Conservation (phyloP, 768 basidiomycete genomes). For the Calocera viscosa region DNA sequence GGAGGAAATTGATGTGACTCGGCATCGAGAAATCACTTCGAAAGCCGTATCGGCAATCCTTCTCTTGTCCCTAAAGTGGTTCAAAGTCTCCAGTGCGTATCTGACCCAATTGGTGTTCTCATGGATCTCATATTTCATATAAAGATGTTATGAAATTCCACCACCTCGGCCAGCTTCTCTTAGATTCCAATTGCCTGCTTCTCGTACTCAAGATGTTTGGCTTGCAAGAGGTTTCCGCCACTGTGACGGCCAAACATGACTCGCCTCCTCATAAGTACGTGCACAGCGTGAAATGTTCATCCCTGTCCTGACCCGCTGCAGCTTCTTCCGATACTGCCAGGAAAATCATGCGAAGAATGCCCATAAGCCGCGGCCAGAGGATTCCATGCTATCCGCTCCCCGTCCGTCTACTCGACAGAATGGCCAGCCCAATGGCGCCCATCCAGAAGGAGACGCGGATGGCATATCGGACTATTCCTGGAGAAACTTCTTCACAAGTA, state of each 20-base stretch:
- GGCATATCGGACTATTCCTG: constrained; percentile 90
- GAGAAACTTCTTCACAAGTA: constrained; percentile 93
- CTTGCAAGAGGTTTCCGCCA: constrained; percentile 75
- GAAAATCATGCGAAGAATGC: constrained; percentile 59
- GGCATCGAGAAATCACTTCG: constrained; percentile 93
- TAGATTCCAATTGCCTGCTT: constrained; percentile 89
- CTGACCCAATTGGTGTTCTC: background rate
- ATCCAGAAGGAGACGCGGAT: constrained; percentile 75
- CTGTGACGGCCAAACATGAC: constrained; percentile 81
- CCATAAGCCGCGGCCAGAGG: constrained; percentile 47
- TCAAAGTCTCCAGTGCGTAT: constrained; percentile 88
- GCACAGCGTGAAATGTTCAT: background rate
- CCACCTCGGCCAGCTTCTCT: constrained; percentile 85
- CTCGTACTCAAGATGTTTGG: constrained; percentile 97
- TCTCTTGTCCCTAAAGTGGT: constrained; percentile 86
- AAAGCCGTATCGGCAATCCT: constrained; percentile 95
- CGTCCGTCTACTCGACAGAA: constrained; percentile 22
- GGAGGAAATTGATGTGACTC: constrained; percentile 84
- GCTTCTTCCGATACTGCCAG: constrained; percentile 94
- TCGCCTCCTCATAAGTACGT: constrained; percentile 70
- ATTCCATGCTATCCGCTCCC: constrained; percentile 48
- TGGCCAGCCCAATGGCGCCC: constrained; percentile 44
- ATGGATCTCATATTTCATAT: background rate
- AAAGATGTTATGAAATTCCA: constrained; percentile 97
- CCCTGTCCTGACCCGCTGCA: constrained; percentile 24